Base-by-base conservation (phyloP, 768 basidiomycete genomes). In the Boletus eberwhitei region DNA sequence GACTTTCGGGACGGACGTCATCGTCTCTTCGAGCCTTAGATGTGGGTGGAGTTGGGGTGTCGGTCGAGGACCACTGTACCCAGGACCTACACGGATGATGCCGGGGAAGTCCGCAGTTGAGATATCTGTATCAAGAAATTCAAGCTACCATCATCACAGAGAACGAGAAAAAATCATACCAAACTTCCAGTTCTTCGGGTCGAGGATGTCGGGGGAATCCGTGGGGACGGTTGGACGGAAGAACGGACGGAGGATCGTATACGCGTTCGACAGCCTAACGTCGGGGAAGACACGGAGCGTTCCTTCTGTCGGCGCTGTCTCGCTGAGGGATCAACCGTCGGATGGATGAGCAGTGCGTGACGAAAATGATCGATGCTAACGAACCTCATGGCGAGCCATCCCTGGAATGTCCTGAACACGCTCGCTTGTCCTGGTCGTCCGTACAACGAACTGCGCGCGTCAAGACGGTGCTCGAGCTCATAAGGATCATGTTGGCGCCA, bases 181-280 rank as follows among this genome's bases (percentile, higher is more conserved):
- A 32, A 79, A 77, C 50, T 75, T 72, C 84, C 83, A 84, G 64
- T 77, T 83, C 53, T 79, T 73, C n/a, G 75, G 62, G 45, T 80
- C 71, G 22, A 76, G 65, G n/a, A 78, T 74, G 8, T 77, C 77
- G 5, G 71, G 65, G 12, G 77, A 76, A 40, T 71, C 68, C 3
- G 64, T 58, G 0, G 74, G 61, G 21, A 78, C 76, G 3, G 72
- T 68, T 0, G 81, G 80, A 11, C 74, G 75, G 76, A 91, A 89
- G 79, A 92, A 90, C 0, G 89, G 89, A 17, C 89, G 78, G 6
- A 92, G 75, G 35, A 90, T 84, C 55, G 79, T 76, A 65, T 90
- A 90, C 0, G 87, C 81, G 53, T 87, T 90, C 11, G 85, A 83
- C 6, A 90, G 70, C 19, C 75, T 61, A 36, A 90, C 76, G 55